These are phyloP conservation scores for Polyporus tsugae DNA, from an alignment of 1,284 basidiomycete genomes.

Conservation along the genomic window DNA sequence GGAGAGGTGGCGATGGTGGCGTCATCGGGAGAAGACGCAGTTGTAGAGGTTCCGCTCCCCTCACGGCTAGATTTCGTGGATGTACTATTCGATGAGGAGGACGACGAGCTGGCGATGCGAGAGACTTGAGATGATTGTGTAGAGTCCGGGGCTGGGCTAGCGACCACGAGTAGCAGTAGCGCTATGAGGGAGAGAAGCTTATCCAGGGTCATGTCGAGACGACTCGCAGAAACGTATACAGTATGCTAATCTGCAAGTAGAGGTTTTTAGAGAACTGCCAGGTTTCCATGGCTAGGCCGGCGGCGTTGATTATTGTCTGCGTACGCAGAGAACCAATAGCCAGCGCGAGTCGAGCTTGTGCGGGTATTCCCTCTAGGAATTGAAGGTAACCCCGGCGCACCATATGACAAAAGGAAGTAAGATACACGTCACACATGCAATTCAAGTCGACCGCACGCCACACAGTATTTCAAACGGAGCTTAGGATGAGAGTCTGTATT, in stretches of 20 bases:
- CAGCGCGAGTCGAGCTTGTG: neutral
- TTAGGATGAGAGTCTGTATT: slow-evolving; percentile 19
- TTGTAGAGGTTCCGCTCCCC: neutral
- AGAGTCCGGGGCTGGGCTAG: neutral
- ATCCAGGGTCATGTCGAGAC: neutral
- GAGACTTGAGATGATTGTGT: neutral
- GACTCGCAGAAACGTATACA: neutral
- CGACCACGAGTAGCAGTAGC: neutral
- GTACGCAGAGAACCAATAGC: neutral
- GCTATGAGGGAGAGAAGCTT: neutral
- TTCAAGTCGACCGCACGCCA: neutral
- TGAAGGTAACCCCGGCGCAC: neutral
- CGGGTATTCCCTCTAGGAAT: neutral
- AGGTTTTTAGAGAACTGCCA: neutral
- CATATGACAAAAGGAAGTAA: neutral
- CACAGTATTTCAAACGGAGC: neutral
- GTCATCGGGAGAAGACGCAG: neutral
- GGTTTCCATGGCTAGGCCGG: neutral
- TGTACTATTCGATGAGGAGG: neutral
- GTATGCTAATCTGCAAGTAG: neutral
- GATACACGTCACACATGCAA: neutral
- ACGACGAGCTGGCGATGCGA: neutral
- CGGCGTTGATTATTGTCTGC: neutral
- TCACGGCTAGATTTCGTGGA: neutral
- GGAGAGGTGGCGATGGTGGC: neutral